These are phyloP conservation scores for Elaeagnus macrophylla DNA, from an alignment of 306 rosid species.

Conservation along the genomic window DNA sequence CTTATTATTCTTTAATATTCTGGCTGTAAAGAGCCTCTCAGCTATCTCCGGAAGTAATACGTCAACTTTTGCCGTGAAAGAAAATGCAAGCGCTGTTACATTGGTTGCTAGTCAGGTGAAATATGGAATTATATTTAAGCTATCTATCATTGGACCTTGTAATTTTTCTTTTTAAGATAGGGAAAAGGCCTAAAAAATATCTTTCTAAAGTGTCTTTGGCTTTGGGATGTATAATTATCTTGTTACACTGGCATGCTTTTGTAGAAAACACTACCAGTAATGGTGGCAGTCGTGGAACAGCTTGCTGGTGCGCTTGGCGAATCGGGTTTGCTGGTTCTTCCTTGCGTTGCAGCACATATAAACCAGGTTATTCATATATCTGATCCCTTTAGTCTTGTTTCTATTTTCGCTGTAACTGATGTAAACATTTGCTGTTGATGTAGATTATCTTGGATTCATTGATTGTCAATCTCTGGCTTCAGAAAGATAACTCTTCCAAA, in stretches of 20 bases:
- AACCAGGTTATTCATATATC: slow-evolving; percentile 49
- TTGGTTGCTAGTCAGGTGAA: slow-evolving; percentile 83
- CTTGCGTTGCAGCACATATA: slow-evolving; percentile 90
- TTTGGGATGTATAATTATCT: not conserved
- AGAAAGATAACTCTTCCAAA: slow-evolving; percentile 25
- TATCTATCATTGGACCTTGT: not conserved
- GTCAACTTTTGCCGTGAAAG: slow-evolving; percentile 49
- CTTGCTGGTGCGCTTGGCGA: slow-evolving; percentile 79
- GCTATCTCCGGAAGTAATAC: slow-evolving; percentile 48
- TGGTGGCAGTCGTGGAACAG: slow-evolving; percentile 89
- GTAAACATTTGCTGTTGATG: slow-evolving; percentile 5
- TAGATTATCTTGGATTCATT: slow-evolving; percentile 64
- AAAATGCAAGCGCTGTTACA: slow-evolving; percentile 56
- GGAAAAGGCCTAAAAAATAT: not conserved
- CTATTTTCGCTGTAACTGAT: slow-evolving; percentile 20
- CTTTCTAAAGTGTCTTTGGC: slow-evolving; percentile 3
- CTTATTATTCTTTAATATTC: slow-evolving; percentile 48
- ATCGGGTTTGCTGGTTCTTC: slow-evolving; percentile 84
- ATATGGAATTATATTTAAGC: not conserved
- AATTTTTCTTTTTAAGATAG: not conserved
- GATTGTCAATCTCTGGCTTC: slow-evolving; percentile 51
- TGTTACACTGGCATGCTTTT: slow-evolving; percentile 11
- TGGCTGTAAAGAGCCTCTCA: slow-evolving; percentile 42
- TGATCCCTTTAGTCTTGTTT: not conserved
- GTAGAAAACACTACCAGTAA: slow-evolving; percentile 91